Evolutionary conservation across 1,284 basidiomycete genomes (phyloP).

Genomic region (Rhodotorula mucilaginosa): DNA sequence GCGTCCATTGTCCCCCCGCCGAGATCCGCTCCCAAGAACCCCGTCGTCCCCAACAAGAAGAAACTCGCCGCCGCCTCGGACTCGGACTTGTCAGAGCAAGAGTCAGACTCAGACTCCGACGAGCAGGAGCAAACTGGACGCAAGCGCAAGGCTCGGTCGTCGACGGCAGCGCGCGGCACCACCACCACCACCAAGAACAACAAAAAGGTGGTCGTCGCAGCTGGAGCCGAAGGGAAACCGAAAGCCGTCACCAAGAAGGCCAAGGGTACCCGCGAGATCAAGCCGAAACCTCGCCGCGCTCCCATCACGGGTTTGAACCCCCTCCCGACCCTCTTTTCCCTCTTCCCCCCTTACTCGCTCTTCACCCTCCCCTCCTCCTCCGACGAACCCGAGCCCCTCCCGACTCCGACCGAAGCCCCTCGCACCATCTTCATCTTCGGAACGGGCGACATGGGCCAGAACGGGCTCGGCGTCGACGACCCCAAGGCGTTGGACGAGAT

Average conservation of each 20-base stretch:
- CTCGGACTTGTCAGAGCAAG: neutral
- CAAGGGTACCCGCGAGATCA: neutral
- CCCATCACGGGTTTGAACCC: conserved; percentile 31
- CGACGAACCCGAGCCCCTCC: conserved; percentile 4
- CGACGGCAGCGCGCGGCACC: no score
- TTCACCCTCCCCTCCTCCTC: conserved; percentile 1
- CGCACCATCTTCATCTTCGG: conserved; percentile 78
- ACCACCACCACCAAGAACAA: no score
- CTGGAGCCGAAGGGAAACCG: conserved; percentile 5
- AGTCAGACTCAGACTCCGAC: neutral
- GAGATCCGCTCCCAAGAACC: neutral
- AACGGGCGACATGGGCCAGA: conserved; percentile 78
- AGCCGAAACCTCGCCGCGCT: conserved; percentile 12
- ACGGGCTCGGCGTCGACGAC: conserved; percentile 68
- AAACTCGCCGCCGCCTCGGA: neutral
- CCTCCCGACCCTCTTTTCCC: conserved; percentile 16
- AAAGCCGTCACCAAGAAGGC: neutral
- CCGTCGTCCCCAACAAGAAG: neutral
- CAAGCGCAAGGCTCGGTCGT: neutral
- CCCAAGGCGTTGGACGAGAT: conserved; percentile 54
- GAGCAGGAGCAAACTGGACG: neutral
- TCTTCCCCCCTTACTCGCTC: conserved; percentile 10
- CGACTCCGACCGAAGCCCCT: neutral
- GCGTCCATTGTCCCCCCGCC: conserved; percentile 43
- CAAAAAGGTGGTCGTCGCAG: neutral